Base-by-base conservation (phyloP, 352 stramenopile genomes). In the Globisporangium iwayamae region DNA sequence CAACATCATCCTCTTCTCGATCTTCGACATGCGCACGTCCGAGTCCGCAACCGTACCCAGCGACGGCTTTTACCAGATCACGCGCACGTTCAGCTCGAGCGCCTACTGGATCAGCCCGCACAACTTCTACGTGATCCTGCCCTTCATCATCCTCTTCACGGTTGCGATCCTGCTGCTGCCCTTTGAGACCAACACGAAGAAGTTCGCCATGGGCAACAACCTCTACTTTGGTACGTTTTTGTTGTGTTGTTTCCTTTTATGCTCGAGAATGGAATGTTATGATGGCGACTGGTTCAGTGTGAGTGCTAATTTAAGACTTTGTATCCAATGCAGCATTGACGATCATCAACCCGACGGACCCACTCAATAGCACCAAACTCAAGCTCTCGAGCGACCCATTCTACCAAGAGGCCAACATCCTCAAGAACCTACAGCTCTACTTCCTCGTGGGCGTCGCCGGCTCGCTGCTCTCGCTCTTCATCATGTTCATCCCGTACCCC, bases 121-220 rank as follows among this genome's bases (percentile, higher is more conserved):
- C 51, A 81, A 81, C 62, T 79, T 90, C 51, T 83, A 70, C 60
- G 56, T 65, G 7, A 66, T 81, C 1, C 38, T 90, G 36, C 81
- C 81, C 20, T 88, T 78, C 70, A 83, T 90, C 16, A 73, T 87
- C 48, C 41, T 76, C 25, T 90, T 87, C 64, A 88, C 79, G 2
- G 61, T 81, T n/a, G 65, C 65, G 7, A 70, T 87, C 9, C 71
- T 90, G 47, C 25, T 87, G 18, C 50, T 90, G 36, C 81, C 81
- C 11, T 77, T 88, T 51, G 75, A 85, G 30, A 74, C 62, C 30
- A 90, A 85, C 62, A 88, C 79, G 3, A 79, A 81, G 41, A 90
- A 88, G 58, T 90, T 87, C 36, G 76, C 79, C n/a, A 53, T 88
- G 3, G 79, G 76, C 25, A 87, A 83, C 51, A 90, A 88, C 46